Base-by-base conservation (phyloP, 2,329 filamentous ascomycete genomes). In the Geosmithia morbida region DNA sequence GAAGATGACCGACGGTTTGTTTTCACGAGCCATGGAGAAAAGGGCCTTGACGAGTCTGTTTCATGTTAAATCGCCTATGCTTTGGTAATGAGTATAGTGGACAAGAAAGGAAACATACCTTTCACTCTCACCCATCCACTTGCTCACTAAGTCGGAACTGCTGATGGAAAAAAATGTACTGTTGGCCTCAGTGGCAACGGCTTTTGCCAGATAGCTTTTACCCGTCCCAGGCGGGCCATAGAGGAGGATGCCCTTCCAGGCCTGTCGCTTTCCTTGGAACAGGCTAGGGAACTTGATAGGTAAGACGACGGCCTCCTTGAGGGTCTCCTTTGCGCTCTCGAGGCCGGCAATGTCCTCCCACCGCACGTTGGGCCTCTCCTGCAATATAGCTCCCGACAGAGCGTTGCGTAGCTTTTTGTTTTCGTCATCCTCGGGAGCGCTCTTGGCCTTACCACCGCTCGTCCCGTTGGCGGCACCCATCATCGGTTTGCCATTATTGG, bases 51-150 rank as follows among this genome's bases (percentile, higher is more conserved):
- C 92, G 56, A 98, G 76, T 59, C 88, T 94, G 57, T 42, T 18
- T 6, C 7, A 43, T 14, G 18, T 5, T 17, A 2, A 29, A 30
- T 14, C 22, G 8, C 22, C 22, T 26, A 26, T 26, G 8, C 8
- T 26, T 26, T 26, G 22, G 8, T 26, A 8, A 26, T 26, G 22
- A 17, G 16, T 37, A 16, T 44, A 33, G 18, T 17, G 45, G 4
- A 26, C 30, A 20, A 5, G 11, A 14, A 6, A 30, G 7, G 17
- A 30, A 44, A 30, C 61, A 51, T 69, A 94, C 87, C 88, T 80
- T 79, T 98, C 92, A 72, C 86, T 94, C 67, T 98, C 92, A 70
- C 92, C 92, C 92, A 98, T 98, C 92, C 92, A 98, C 63, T 98
- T 98, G 64, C 87, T 95, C 51, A 98, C 92, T 65, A 98, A 66